Evolutionary conservation across 192 early-diverging fungal genomes (phyloP), one percentile per base, ranked within the genome.

Genomic region (Coemansia brasiliensis): DNA sequence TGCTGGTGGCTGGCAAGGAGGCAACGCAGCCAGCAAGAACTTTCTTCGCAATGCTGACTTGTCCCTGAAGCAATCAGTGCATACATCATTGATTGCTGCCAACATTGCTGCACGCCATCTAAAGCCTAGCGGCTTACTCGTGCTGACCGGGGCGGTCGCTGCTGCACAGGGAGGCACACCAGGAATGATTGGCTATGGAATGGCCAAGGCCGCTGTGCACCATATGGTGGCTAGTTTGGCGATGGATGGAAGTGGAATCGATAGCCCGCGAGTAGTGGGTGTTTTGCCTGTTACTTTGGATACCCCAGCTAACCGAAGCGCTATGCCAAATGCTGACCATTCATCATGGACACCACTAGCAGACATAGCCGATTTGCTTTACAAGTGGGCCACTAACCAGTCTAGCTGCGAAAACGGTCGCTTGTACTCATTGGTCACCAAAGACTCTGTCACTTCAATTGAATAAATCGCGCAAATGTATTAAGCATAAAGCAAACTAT

Each of bases 1-100:
- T 12, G 96, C 96, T 32, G 96, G 96, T 49, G 96, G 96, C 5
- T 98, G 94, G 92, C 90, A 88, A 41, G 94, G 93, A 27, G 96
- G 96, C 13, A 92, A 91, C 60, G 85, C 91, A 21, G 81, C 77
- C 15, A 85, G 85, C 64, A 60, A 71, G 27, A 82, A 84, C 84
- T 83, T 78, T 25, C 85, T 93, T 57, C 67, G 81, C 20, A 88
- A 81, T 66, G 84, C 90, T 1, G 82, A 89, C 25, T 57, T 88
- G 48, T 95, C 93, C 83, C 61, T 88, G 58, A 84, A 84, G 50
- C 94, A 98, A 70, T 88, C 86, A 18, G 85, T 96, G 13, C 68
- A 90, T 58, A 84, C 90, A 5, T 91, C 92, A 20, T 74, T 92
- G 85, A 86, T 98, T 48, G 86, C 96, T n/a, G 83, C 91, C 6